These are phyloP conservation scores for Dissophora globulifera DNA, from an alignment of 192 early-diverging fungal species.

Conservation along the genomic window DNA sequence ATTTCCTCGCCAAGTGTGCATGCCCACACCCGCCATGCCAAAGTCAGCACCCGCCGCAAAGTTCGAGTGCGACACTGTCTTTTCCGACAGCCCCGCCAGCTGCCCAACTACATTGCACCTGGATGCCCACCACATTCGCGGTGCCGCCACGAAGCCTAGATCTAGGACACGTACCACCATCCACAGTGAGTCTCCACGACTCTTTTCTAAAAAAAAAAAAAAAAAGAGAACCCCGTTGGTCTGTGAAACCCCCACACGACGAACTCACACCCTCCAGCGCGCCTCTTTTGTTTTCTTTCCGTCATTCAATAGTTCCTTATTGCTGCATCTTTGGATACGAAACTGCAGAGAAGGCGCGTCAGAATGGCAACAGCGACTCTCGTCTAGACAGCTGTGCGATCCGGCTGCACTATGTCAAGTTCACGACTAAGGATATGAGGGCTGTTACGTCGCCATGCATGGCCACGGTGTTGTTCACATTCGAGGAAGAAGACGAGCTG, in stretches of 20 bases:
- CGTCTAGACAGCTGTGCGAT: conserved; percentile 1
- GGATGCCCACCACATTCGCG: not conserved
- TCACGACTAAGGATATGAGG: conserved; percentile 9
- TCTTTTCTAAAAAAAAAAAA: too few relatives aligned
- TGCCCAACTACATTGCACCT: not conserved
- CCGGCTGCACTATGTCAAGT: conserved; percentile 17
- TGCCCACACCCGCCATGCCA: not conserved
- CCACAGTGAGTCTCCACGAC: too few relatives aligned
- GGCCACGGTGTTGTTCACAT: conserved; percentile 11
- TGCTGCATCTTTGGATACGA: conserved; percentile 43
- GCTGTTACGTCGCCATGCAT: not conserved
- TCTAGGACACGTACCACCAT: too few relatives aligned
- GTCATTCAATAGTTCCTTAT: conserved; percentile 24
- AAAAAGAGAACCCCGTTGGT: too few relatives aligned
- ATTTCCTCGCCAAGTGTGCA: too few relatives aligned
- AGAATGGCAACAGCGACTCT: too few relatives aligned
- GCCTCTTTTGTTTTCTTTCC: not conserved
- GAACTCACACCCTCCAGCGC: not conserved
- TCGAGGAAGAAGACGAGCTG: conserved; percentile 14
- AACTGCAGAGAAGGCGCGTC: not conserved
- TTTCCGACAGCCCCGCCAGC: not conserved
- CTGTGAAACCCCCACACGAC: not conserved
- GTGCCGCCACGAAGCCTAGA: too few relatives aligned
- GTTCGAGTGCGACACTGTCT: conserved; percentile 21
- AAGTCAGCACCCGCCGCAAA: not conserved